Base-by-base conservation (phyloP, 495 filamentous ascomycete species). In the Xylaria intraflava region DNA sequence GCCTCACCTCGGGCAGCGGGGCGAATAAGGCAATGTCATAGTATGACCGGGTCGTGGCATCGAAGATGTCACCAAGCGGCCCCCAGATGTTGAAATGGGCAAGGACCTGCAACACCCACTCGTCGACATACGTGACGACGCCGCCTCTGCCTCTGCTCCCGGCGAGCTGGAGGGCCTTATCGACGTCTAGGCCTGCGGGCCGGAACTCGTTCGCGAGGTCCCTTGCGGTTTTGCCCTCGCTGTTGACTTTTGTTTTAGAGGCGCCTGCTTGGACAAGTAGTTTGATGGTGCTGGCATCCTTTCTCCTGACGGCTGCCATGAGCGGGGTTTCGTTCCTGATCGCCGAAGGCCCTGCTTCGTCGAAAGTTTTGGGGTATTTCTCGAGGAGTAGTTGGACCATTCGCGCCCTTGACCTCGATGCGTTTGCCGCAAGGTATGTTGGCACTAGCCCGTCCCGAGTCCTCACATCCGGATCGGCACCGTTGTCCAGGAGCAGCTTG, bases 401-500 rank as follows among this genome's bases (percentile, higher is more conserved):
- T 11, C 48, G 29, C 16, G 54, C 19, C 33, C 48, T 40, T 33
- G 39, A 41, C 36, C 24, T 29, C n/a, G 41, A 35, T 11, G 54
- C 48, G 24, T 45, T 49, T 38, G 54, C 54, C 8, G 54, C 54
- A 5, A 51, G 9, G 31, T 42, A 57, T 41, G 51, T 45, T 0
- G 48, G 48, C 3, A 45, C 39, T 29, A 49, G 8, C 5, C 54
- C 48, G 41, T 52, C 54, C 7, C 46, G 36, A 5, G 48, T 57
- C 31, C 46, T 55, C 38, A 42, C 45, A 20, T 54, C 45, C 2
- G 51, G 45, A 16, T 55, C 40, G 6, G 56, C 56, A 27, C 51
- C 45, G 8, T 58, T 58, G 16, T 55, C 51, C 16, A 58, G 26
- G 11, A 58, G 56, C 12, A 55, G 45, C 45, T 53, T 53, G 1